Percentiles rank a stretch among this genome's conserved stretches.
These are phyloP conservation scores for Amaranthus palmeri DNA, from an alignment of 148 eudicot genomes.

Conservation along the genomic window DNA sequence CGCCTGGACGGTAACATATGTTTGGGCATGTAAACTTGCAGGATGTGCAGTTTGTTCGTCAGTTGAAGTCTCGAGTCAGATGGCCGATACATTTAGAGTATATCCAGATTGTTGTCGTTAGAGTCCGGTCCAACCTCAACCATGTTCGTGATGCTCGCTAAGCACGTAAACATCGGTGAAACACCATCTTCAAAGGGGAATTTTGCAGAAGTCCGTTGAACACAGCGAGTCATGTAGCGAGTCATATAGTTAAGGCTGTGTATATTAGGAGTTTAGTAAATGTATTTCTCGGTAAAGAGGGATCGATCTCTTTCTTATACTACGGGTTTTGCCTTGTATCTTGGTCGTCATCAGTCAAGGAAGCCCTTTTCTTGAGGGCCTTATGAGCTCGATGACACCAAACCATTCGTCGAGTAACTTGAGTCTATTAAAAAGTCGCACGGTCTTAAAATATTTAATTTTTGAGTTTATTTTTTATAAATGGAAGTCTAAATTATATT, in stretches of 20 bases:
- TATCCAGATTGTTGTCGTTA: slow-evolving; percentile 21
- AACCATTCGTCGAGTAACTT: neutral
- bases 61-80: slow-evolving; percentile 13
- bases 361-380: slow-evolving; percentile 33
- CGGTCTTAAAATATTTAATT: slow-evolving; percentile 1
- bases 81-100: slow-evolving; percentile 9
- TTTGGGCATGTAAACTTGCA: slow-evolving; percentile 9
- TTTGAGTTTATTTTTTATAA: slow-evolving; percentile 10
- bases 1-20: neutral
- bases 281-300: slow-evolving; percentile 13
- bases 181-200: slow-evolving; percentile 1
- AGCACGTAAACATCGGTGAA: slow-evolving; percentile 21
- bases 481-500: slow-evolving; percentile 11
- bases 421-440: slow-evolving; percentile 9
- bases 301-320: slow-evolving; percentile 3
- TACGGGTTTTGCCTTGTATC: slow-evolving; percentile 1
- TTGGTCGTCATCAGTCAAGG: slow-evolving; percentile 8
- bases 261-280: slow-evolving; percentile 13
- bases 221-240: slow-evolving; percentile 20
- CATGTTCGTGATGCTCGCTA: slow-evolving; percentile 28
- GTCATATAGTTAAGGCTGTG: slow-evolving; percentile 21
- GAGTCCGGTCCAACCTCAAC: slow-evolving; percentile 25
- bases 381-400: neutral
- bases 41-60: slow-evolving; percentile 15
- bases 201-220: slow-evolving; percentile 23